Base-by-base conservation (phyloP, 345 rosid genomes). In the Conringia planisiliqua region DNA sequence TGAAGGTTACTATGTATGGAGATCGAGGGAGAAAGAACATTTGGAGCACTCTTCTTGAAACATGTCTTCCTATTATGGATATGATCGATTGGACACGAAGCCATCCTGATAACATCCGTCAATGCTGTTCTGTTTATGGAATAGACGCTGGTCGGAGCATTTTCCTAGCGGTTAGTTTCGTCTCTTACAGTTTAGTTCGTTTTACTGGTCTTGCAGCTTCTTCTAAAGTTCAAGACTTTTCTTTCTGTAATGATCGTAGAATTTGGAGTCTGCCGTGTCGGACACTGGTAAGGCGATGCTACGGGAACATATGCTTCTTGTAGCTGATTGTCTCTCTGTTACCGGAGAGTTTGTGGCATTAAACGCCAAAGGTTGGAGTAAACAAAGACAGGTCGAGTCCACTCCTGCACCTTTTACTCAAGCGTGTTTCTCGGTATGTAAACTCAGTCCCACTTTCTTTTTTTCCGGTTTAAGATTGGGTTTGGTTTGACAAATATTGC, bases 341-440 rank as follows among this genome's bases (percentile, higher is more conserved):
- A 86, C 96, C 0, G 98, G 99, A 76, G 98, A 95, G 80, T 92
- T 95, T 85, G 97, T 90, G 26, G 85, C 93, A 58, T 79, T 95
- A 62, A 90, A 85, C 68, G 80, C 91, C 1, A 89, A 81, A 81
- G 99, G 99, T 44, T 70, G 88, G 83, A 76, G 84, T 71, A 73
- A 66, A 62, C 97, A 88, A 79, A 83, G 91, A 69, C 88, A 88
- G 47, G 79, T 66, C 24, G 86, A 89, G 38, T 86, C 88, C 36
- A 84, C 81, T 1, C 50, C 84, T 43, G 85, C 97, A 16, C 94
- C 98, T 6, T 90, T 95, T 67, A 81, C 86, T 82, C 98, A 89
- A 86, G 98, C 96, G 0, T 88, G 96, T 86, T 92, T 95, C 79
- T 87, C 96, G 57, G 99, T 92, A 68, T 86, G 95, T 84, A 30